These are phyloP conservation scores for Pythium dissimile DNA, from an alignment of 352 stramenopile species.

Conservation along the genomic window DNA sequence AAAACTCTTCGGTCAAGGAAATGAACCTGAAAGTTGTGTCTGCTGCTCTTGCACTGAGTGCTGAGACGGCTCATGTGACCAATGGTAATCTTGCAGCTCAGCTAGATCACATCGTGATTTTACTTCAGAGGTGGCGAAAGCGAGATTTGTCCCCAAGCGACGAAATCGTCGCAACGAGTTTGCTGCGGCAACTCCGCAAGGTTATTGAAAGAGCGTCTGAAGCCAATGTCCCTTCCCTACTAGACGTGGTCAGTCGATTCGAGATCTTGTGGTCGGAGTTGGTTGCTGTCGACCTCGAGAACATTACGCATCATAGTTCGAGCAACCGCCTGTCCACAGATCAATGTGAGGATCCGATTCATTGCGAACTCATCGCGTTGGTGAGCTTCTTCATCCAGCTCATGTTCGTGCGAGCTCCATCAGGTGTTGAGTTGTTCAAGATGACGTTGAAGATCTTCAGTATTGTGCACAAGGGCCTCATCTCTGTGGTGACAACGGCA, in stretches of 20 bases:
- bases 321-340: neutral
- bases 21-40: conserved; percentile 15
- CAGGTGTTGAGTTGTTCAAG: neutral
- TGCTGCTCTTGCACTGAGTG: conserved; percentile 8
- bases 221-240: neutral
- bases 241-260: conserved; percentile 1
- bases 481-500: neutral
- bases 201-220: neutral
- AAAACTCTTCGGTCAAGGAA: neutral
- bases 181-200: conserved; percentile 13
- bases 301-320: neutral
- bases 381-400: conserved; percentile 18
- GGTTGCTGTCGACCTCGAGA: neutral
- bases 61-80: conserved; percentile 3
- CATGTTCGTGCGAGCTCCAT: neutral
- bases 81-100: conserved; percentile 7
- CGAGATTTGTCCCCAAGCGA: conserved; percentile 6
- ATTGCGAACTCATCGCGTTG: conserved; percentile 3
- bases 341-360: neutral
- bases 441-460: neutral
- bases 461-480: neutral
- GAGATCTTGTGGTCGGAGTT: conserved; percentile 11
- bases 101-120: neutral
- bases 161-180: neutral
- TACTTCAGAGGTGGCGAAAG: conserved; percentile 6